A percentile compares a stretch with the other conserved stretches of the same genome.
phyloP scores from a whole-genome alignment of 176 grass and related monocot genomes.

The Cocos nucifera region DNA sequence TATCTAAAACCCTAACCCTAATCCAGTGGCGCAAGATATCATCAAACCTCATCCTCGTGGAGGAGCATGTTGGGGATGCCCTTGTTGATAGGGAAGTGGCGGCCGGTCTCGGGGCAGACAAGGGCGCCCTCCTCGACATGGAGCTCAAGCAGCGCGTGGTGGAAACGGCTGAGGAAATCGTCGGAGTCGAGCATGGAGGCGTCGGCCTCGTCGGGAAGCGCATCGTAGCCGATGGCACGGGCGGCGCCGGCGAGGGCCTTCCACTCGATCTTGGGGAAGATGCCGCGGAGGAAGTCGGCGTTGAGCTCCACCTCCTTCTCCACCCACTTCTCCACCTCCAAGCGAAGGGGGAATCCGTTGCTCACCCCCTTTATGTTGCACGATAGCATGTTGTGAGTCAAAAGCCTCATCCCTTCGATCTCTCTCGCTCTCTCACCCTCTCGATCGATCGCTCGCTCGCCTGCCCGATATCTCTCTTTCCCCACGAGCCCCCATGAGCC shows the following conservation, averaged over 20 bases:
- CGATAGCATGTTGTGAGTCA: slow-evolving; percentile 15
- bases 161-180: slow-evolving; percentile 62
- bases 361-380: slow-evolving; percentile 15
- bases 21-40: too few species aligned
- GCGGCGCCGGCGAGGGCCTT: slow-evolving; percentile 53
- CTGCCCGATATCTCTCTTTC: too few species aligned
- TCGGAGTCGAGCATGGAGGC: slow-evolving; percentile 25
- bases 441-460: background rate
- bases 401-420: slow-evolving; percentile 8
- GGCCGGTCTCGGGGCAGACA: slow-evolving; percentile 68
- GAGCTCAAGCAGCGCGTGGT: slow-evolving; percentile 84
- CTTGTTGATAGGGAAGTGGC: slow-evolving; percentile 39
- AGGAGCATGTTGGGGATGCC: slow-evolving; percentile 99
- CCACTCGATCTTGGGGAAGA: slow-evolving; percentile 94
- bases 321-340: slow-evolving; percentile 5
- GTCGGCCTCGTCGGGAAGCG: slow-evolving; percentile 31
- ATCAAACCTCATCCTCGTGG: slow-evolving; percentile 83
- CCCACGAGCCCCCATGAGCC: too few species aligned
- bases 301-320: slow-evolving; percentile 92
- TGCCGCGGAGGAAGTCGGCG: slow-evolving; percentile 82
- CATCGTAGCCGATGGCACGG: slow-evolving; percentile 33
- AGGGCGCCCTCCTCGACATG: slow-evolving; percentile 78
- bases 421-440: too few species aligned
- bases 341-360: slow-evolving; percentile 14
- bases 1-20: too few species aligned